These are phyloP conservation scores for Leishmania braziliensis DNA, from an alignment of 208 protist genomes.

Conservation along the genomic window DNA sequence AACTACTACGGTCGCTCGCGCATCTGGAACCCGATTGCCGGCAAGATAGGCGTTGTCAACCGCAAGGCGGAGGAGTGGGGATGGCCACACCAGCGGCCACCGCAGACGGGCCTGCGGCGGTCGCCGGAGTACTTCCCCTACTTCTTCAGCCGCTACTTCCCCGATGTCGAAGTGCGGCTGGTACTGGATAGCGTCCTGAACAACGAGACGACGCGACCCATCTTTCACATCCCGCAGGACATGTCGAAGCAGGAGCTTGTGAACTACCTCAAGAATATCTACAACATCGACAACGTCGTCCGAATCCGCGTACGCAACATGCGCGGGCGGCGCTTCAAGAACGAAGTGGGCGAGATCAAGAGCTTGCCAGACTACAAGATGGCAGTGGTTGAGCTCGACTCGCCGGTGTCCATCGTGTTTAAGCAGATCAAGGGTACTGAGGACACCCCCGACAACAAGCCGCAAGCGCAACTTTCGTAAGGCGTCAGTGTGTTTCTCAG, in stretches of 20 bases:
- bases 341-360: constrained; percentile 88
- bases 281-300: constrained; percentile 84
- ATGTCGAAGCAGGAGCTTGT: constrained; percentile 86
- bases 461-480: constrained; percentile 61
- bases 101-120: constrained; percentile 76
- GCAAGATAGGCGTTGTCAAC: constrained; percentile 83
- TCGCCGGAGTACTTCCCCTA: constrained; percentile 81
- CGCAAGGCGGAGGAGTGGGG: constrained; percentile 80
- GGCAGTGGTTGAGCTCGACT: constrained; percentile 80
- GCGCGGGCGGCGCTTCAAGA: constrained; percentile 80
- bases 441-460: constrained; percentile 84
- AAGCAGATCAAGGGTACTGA: constrained; percentile 91
- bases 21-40: constrained; percentile 85
- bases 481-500: neutral
- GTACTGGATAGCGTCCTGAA: constrained; percentile 89
- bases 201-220: constrained; percentile 77
- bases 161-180: constrained; percentile 74
- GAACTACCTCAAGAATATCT: constrained; percentile 89
- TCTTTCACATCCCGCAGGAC: constrained; percentile 84
- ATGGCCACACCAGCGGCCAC: constrained; percentile 74
- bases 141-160: constrained; percentile 87
- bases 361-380: constrained; percentile 78
- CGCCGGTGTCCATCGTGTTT: constrained; percentile 79
- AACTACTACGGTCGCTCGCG: constrained; percentile 87
- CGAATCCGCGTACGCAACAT: constrained; percentile 71